Conservation (phyloP, 176 grass and related monocot genomes). For the Juncus effusus region DNA sequence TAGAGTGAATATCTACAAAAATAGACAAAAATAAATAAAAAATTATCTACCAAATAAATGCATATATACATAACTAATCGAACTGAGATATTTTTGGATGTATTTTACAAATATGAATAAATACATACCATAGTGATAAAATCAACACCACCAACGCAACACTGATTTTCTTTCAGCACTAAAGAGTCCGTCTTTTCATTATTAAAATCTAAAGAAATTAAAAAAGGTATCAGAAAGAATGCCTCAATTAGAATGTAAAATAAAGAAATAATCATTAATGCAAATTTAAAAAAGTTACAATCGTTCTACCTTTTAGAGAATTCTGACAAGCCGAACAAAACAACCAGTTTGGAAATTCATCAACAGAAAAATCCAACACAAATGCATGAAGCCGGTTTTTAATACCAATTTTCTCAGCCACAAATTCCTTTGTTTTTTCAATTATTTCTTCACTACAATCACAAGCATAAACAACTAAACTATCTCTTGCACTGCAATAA, state of each 20-base stretch:
- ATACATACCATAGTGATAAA: conserved; percentile 69
- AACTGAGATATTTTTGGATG: not conserved
- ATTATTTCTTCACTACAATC: conserved; percentile 93
- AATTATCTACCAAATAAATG: not conserved
- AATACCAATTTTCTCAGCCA: conserved; percentile 35
- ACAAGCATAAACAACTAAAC: conserved; percentile 72
- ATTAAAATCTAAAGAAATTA: conserved; percentile 40
- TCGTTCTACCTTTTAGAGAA: conserved; percentile 27
- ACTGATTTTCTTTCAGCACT: conserved; percentile 36
- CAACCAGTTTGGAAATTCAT: conserved; percentile 79
- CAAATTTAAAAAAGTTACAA: not conserved
- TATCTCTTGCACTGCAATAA: conserved; percentile 64
- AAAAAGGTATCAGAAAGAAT: conserved; percentile 7
- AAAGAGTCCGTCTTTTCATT: conserved; percentile 25
- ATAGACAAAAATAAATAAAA: conserved; percentile 21
- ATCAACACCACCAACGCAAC: conserved; percentile 76
- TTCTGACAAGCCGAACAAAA: conserved; percentile 63
- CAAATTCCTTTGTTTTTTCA: conserved; percentile 67
- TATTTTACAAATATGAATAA: conserved; percentile 16
- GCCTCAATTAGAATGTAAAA: conserved; percentile 5
- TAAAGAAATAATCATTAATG: conserved; percentile 11
- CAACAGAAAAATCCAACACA: conserved; percentile 60
- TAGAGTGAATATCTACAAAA: conserved; percentile 81
- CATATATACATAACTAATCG: not conserved
- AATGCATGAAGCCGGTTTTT: conserved; percentile 59